Evolutionary conservation across 441 rosid species (phyloP).

Genomic region (Aleurites moluccanus): DNA sequence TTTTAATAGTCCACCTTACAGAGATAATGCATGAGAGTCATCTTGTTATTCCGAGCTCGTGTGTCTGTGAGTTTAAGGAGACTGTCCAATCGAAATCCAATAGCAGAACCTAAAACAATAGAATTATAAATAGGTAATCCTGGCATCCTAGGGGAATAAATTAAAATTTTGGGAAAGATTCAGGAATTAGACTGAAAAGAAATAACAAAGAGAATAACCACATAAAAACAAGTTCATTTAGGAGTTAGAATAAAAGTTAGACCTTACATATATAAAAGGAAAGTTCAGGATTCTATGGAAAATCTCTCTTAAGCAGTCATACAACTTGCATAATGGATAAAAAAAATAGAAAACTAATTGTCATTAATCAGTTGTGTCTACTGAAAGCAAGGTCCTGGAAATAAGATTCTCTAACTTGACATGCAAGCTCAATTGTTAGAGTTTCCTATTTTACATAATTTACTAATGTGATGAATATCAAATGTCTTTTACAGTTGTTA

Average conservation of each 20-base stretch:
- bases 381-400: background rate
- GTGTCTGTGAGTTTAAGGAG: constrained; percentile 96
- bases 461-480: background rate
- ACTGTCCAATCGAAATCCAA: constrained; percentile 93
- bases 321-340: background rate
- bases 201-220: background rate
- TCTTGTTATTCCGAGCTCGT: constrained; percentile 80
- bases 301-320: background rate
- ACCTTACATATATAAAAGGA: background rate
- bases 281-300: background rate
- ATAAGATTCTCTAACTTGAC: background rate
- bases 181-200: background rate
- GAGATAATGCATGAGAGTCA: constrained; percentile 98
- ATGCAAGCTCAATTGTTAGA: background rate
- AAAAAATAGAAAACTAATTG: background rate
- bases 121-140: constrained; percentile 7
- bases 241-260: background rate
- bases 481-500: background rate
- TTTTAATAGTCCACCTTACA: constrained; percentile 68
- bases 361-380: background rate
- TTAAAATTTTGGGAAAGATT: background rate
- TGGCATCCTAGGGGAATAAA: background rate
- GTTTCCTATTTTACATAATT: background rate
- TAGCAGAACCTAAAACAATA: constrained; percentile 63
- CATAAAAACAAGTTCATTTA: background rate